A percentile compares a stretch with the other conserved stretches of the same genome.
Conservation (phyloP, 2,329 filamentous ascomycete species). For the Hypoxylon sp. region DNA sequence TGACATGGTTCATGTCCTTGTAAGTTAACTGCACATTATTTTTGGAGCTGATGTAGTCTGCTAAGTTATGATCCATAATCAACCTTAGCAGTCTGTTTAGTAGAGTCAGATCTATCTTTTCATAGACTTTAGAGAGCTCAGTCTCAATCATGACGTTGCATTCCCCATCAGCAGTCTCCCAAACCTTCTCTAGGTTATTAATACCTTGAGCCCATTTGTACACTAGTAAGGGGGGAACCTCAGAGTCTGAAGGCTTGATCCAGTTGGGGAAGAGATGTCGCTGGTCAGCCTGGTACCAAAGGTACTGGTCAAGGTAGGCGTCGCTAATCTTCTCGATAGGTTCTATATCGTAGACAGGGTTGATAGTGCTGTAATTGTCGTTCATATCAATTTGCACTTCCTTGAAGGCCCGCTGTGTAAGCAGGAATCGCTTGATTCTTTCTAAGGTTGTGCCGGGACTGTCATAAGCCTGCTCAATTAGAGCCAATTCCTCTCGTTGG, state of each 20-base stretch:
- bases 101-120: constrained; percentile 97
- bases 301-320: constrained; percentile 96
- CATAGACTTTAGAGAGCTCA: constrained; percentile 98
- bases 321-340: constrained; percentile 99
- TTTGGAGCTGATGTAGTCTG: constrained; percentile 99
- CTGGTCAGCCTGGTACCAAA: constrained; percentile 99
- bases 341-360: constrained; percentile 98
- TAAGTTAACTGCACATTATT: constrained; percentile 99
- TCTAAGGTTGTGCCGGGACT: constrained; percentile 96
- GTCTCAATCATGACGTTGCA: constrained; percentile 99
- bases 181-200: constrained; percentile 96
- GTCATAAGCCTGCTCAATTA: constrained; percentile 99
- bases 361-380: constrained; percentile 99
- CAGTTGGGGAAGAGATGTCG: constrained; percentile 96
- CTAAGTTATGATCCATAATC: constrained; percentile 99
- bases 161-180: constrained; percentile 93
- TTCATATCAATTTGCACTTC: constrained; percentile 99
- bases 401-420: constrained; percentile 98
- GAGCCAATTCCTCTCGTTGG: constrained; percentile 93
- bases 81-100: constrained; percentile 92
- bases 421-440: constrained; percentile 95
- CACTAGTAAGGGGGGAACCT: constrained; percentile 91
- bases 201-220: constrained; percentile 99
- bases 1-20: constrained; percentile 99
- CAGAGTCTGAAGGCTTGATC: constrained; percentile 99